Conservation (phyloP, 768 basidiomycete species). For the Amanita subjunquillea region DNA sequence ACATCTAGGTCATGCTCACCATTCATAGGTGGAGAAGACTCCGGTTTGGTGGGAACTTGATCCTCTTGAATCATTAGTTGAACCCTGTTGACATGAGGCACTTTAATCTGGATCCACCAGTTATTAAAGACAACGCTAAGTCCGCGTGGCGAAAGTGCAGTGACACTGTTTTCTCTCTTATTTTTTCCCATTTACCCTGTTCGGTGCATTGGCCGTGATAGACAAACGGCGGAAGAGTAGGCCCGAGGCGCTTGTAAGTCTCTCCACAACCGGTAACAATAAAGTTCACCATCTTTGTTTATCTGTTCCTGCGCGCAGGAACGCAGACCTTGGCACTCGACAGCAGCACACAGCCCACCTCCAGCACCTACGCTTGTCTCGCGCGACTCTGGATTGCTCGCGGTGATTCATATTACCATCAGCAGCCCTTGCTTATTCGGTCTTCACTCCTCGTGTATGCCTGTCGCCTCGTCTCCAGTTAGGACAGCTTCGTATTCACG, state of each 20-base stretch:
- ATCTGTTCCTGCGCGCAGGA: not conserved
- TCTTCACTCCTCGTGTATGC: constrained; percentile 6
- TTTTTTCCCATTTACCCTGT: not conserved
- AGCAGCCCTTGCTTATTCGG: constrained; percentile 7
- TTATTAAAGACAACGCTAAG: constrained; percentile 7
- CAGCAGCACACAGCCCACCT: constrained; percentile 5
- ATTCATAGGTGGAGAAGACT: constrained; percentile 4
- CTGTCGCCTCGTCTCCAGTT: constrained; percentile 1
- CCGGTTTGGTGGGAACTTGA: constrained; percentile 2
- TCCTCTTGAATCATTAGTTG: constrained; percentile 2
- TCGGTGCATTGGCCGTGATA: not conserved
- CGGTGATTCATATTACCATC: constrained; percentile 7
- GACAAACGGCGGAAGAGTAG: not conserved
- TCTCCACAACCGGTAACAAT: constrained; percentile 1
- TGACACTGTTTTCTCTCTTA: constrained; percentile 1
- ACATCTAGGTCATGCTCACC: constrained; percentile 1
- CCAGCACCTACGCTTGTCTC: constrained; percentile 5
- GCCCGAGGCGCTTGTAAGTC: not conserved
- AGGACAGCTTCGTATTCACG: not conserved
- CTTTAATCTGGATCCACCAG: constrained; percentile 4
- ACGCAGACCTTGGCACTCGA: constrained; percentile 4
- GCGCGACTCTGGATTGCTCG: constrained; percentile 4
- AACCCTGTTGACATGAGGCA: constrained; percentile 6
- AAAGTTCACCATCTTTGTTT: not conserved
- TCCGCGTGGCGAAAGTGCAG: constrained; percentile 2